Conservation (phyloP, 2,329 filamentous ascomycete species). For the Penicillium brasilianum region DNA sequence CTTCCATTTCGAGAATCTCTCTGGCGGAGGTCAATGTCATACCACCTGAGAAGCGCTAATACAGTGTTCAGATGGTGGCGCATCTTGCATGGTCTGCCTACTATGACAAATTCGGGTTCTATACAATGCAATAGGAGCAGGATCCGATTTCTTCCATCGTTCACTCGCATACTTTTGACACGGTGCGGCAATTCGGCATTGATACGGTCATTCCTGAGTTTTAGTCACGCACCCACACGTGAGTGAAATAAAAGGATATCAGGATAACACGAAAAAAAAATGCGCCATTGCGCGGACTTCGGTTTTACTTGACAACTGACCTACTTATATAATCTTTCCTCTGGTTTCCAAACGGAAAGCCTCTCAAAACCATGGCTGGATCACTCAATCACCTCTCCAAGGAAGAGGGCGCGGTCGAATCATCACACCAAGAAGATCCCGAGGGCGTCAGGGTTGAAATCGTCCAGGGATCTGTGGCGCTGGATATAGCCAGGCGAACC, state of each 20-base stretch:
- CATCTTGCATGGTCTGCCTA: neutral
- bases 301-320: neutral
- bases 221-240: neutral
- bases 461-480: conserved; percentile 18
- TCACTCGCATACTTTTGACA: neutral
- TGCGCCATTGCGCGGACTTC: neutral
- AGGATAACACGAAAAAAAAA: neutral
- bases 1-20: neutral
- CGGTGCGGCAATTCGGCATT: neutral
- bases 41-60: neutral
- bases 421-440: conserved; percentile 10
- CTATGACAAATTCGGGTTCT: neutral
- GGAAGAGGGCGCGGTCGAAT: conserved; percentile 2
- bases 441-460: conserved; percentile 18
- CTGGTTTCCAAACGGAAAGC: neutral
- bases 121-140: neutral
- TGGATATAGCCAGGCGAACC: conserved; percentile 14
- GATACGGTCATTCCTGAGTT: neutral
- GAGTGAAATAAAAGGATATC: neutral
- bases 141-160: neutral
- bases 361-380: neutral
- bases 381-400: neutral
- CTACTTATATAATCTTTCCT: neutral
- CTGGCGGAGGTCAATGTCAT: neutral
- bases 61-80: neutral